phyloP scores from a whole-genome alignment of 257 asterid genomes.

The Solanum pinnatisectum region DNA sequence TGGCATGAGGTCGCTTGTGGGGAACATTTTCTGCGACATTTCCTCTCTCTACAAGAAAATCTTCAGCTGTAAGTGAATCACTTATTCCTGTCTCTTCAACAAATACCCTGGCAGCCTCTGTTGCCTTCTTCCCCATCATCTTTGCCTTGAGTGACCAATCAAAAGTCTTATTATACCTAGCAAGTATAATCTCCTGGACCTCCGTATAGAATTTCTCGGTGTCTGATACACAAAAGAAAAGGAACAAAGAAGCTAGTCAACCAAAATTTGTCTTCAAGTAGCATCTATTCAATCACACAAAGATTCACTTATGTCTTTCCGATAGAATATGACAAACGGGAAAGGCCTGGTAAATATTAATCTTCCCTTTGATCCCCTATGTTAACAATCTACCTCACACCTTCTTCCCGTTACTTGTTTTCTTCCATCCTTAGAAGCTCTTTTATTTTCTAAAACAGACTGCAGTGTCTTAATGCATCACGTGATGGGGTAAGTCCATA shows the following conservation, averaged over 20 bases:
- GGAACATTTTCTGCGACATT: conserved; percentile 61
- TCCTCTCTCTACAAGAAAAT: conserved; percentile 83
- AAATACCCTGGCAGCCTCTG: conserved; percentile 86
- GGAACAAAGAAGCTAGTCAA: neutral
- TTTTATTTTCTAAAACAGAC: neutral
- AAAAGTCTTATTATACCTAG: conserved; percentile 78
- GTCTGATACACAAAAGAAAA: conserved; percentile 35
- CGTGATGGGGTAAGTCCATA: neutral
- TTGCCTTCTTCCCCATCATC: conserved; percentile 98
- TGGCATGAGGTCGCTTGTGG: conserved; percentile 90
- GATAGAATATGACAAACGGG: neutral
- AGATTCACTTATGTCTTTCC: neutral
- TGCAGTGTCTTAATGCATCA: neutral
- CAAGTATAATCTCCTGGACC: conserved; percentile 83
- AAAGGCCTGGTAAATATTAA: neutral
- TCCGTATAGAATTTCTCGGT: conserved; percentile 89
- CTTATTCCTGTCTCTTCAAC: conserved; percentile 78
- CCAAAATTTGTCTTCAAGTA: neutral
- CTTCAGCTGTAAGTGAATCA: conserved; percentile 71
- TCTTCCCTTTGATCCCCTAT: neutral
- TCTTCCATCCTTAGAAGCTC: neutral
- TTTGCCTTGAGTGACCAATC: conserved; percentile 95
- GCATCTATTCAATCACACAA: neutral
- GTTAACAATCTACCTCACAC: neutral
- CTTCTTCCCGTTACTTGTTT: neutral